Evolutionary conservation across 805 yeast species (phyloP).

Genomic region (Candida xiaguanensis): DNA sequence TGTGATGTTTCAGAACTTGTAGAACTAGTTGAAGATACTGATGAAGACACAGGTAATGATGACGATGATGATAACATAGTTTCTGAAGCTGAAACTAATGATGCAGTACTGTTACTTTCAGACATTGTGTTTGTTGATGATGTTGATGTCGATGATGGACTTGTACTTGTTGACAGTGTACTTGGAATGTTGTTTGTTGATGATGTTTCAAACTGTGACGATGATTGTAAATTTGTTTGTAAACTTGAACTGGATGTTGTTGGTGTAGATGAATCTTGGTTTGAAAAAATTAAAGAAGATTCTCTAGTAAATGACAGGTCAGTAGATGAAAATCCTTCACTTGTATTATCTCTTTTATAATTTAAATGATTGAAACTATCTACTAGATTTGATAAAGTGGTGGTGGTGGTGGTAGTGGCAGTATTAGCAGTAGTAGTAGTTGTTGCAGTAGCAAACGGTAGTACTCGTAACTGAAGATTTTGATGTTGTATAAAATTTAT

Average conservation of each 20-base stretch:
- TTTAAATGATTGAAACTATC: neutral
- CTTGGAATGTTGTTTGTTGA: neutral
- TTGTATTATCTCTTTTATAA: neutral
- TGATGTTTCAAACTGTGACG: too few relatives aligned
- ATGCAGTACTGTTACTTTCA: neutral
- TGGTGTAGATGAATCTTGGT: neutral
- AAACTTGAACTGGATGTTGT: neutral
- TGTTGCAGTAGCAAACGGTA: too few relatives aligned
- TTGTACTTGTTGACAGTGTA: neutral
- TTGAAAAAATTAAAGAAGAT: neutral
- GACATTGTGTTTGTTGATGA: conserved; percentile 5
- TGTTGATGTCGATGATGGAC: conserved; percentile 1
- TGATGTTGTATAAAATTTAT: neutral
- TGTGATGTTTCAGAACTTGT: conserved; percentile 1
- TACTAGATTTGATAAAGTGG: neutral
- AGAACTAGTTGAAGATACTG: neutral
- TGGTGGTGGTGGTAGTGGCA: neutral
- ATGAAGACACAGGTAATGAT: neutral
- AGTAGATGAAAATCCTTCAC: neutral
- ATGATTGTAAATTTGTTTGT: too few relatives aligned
- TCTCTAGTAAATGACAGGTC: neutral
- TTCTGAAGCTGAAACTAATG: conserved; percentile 3
- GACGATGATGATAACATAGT: conserved; percentile 2
- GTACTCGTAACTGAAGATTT: too few relatives aligned
- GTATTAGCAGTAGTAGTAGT: neutral